Evolutionary conservation across 2,329 filamentous ascomycete genomes (phyloP).

Genomic region (Fusarium succisae): DNA sequence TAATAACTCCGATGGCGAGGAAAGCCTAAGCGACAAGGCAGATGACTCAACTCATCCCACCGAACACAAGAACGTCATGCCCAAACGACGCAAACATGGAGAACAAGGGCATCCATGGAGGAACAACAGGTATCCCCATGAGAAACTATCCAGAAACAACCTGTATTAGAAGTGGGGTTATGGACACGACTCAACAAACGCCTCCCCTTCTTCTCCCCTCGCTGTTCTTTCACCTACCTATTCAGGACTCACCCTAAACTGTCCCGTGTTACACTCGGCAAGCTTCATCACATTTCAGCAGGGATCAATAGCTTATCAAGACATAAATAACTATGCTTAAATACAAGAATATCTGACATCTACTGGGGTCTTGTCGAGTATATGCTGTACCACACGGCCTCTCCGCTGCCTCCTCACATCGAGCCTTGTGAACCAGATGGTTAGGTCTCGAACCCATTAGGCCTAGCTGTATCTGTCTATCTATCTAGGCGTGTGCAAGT

Average conservation of each 20-base stretch:
- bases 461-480: neutral
- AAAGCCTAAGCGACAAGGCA: too few relatives aligned
- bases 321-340: neutral
- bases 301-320: neutral
- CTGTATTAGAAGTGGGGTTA: rapidly evolving
- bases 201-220: neutral
- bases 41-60: neutral
- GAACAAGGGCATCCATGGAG: neutral
- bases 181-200: neutral
- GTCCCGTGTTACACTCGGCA: neutral
- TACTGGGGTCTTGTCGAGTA: neutral
- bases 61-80: neutral
- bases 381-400: neutral
- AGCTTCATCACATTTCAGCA: neutral
- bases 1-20: too few relatives aligned
- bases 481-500: neutral
- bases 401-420: neutral
- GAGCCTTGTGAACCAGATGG: neutral
- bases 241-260: neutral
- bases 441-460: neutral
- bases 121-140: neutral
- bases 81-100: rapidly evolving
- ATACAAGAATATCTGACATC: neutral
- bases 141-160: too few relatives aligned
- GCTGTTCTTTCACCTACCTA: neutral